Evolutionary conservation across 2,329 filamentous ascomycete species (phyloP).

Genomic region (Pyricularia sp.): DNA sequence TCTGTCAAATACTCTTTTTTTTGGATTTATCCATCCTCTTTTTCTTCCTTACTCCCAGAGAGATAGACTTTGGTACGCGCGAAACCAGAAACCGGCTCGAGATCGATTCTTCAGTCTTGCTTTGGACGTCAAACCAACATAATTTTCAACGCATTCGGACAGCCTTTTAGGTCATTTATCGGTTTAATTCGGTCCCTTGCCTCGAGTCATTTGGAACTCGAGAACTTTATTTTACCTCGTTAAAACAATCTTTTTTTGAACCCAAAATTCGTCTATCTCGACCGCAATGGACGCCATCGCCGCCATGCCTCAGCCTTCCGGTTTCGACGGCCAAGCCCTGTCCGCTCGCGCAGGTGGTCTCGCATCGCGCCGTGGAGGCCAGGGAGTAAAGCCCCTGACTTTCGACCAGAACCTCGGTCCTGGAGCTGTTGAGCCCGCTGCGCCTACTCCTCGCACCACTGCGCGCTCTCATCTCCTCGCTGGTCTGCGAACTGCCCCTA

Average conservation of each 20-base stretch:
- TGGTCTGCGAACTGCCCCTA: slow-evolving; percentile 84
- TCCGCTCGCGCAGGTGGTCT: slow-evolving; percentile 60
- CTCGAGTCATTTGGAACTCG: slow-evolving; percentile 3
- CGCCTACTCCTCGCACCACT: slow-evolving; percentile 67
- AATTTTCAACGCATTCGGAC: neutral
- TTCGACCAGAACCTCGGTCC: slow-evolving; percentile 60
- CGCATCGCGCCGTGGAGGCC: slow-evolving; percentile 70
- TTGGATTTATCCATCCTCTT: neutral
- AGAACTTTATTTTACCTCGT: slow-evolving; percentile 1
- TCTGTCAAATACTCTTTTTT: slow-evolving; percentile 1
- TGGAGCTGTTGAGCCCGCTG: slow-evolving; percentile 52
- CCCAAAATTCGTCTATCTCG: neutral
- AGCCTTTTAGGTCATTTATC: neutral
- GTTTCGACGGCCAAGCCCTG: slow-evolving; percentile 50
- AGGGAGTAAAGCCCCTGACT: slow-evolving; percentile 80
- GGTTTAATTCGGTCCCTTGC: neutral
- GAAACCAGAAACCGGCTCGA: neutral
- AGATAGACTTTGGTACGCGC: slow-evolving; percentile 1
- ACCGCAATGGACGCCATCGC: slow-evolving; percentile 80
- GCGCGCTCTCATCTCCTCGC: slow-evolving; percentile 91
- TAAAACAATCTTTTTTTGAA: neutral
- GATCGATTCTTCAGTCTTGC: slow-evolving; percentile 1
- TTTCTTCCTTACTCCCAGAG: slow-evolving; percentile 2
- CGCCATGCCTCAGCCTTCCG: slow-evolving; percentile 93
- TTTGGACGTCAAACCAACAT: neutral